Percentiles rank a stretch among this genome's conserved stretches.
Evolutionary conservation across 495 filamentous ascomycete species (phyloP).

Genomic region (Penicillium argentinense): DNA sequence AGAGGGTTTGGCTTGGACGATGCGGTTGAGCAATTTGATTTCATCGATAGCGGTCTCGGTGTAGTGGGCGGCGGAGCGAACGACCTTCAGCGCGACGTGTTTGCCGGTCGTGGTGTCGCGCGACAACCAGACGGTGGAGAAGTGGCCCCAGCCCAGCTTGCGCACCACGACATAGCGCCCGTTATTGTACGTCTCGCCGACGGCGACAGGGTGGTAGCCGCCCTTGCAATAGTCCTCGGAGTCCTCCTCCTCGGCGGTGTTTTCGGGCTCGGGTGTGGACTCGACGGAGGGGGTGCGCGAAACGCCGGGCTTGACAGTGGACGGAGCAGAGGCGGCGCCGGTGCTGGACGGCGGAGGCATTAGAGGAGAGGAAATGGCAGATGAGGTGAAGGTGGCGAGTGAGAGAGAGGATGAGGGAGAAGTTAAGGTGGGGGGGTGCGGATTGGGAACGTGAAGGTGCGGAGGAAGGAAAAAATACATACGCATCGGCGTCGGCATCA

Average conservation of each 20-base stretch:
- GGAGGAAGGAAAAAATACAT: slow-evolving; percentile 23
- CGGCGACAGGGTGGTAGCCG: slow-evolving; percentile 90
- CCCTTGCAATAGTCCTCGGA: slow-evolving; percentile 99
- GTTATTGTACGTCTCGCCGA: slow-evolving; percentile 97
- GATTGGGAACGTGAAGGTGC: slow-evolving; percentile 21
- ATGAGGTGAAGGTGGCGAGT: background rate
- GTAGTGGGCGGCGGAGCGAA: slow-evolving; percentile 95
- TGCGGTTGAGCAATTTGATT: slow-evolving; percentile 95
- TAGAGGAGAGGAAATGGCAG: slow-evolving; percentile 7
- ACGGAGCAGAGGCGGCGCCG: slow-evolving; percentile 34
- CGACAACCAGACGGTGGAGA: slow-evolving; percentile 97
- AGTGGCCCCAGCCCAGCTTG: slow-evolving; percentile 98
- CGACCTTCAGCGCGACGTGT: slow-evolving; percentile 96
- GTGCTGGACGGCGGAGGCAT: slow-evolving; percentile 24
- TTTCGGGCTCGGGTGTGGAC: slow-evolving; percentile 82
- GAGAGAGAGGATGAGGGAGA: slow-evolving; percentile 29
- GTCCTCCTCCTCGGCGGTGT: slow-evolving; percentile 97
- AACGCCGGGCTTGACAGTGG: slow-evolving; percentile 41
- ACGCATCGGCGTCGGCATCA: slow-evolving; percentile 57
- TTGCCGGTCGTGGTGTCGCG: slow-evolving; percentile 86
- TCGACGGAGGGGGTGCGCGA: slow-evolving; percentile 81
- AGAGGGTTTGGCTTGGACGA: slow-evolving; percentile 89
- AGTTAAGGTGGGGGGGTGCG: background rate
- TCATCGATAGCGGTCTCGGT: slow-evolving; percentile 99
- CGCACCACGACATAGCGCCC: slow-evolving; percentile 94